These are phyloP conservation scores for Waltergamsia citrina DNA, from an alignment of 2,329 filamentous ascomycete species.

Conservation along the genomic window DNA sequence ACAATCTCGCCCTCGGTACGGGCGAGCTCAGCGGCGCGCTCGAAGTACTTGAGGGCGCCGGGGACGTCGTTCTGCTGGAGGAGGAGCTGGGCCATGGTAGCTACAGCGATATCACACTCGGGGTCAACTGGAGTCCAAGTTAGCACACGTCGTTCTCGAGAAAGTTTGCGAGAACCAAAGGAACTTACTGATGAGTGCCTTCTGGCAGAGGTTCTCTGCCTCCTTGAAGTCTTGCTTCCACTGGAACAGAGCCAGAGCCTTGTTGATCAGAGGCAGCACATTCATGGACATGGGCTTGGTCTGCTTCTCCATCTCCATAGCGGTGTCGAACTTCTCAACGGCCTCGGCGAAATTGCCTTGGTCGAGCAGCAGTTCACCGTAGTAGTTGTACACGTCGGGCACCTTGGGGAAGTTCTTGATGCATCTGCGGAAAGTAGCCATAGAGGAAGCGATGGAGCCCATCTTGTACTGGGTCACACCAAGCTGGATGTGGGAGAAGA, in stretches of 20 bases:
- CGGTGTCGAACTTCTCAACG: constrained; percentile 95
- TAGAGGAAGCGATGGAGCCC: constrained; percentile 93
- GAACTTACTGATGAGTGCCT: constrained; percentile 85
- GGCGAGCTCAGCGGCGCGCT: constrained; percentile 88
- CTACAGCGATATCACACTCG: constrained; percentile 96
- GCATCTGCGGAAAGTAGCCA: constrained; percentile 95
- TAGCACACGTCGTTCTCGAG: constrained; percentile 15
- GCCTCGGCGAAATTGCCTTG: constrained; percentile 93
- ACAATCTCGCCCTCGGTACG: constrained; percentile 93
- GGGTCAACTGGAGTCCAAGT: constrained; percentile 65
- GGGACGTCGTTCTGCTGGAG: constrained; percentile 96
- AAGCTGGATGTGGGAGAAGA: constrained; percentile 98
- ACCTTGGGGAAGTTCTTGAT: constrained; percentile 98
- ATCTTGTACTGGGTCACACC: constrained; percentile 99
- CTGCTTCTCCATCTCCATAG: constrained; percentile 97
- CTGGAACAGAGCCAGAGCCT: constrained; percentile 92
- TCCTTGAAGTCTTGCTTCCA: constrained; percentile 96
- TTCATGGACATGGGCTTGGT: constrained; percentile 94
- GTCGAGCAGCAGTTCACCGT: constrained; percentile 91
- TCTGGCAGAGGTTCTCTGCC: constrained; percentile 93
- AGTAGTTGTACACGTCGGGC: constrained; percentile 99
- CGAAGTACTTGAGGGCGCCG: constrained; percentile 92
- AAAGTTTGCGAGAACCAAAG: constrained; percentile 6
- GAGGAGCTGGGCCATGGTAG: constrained; percentile 95
- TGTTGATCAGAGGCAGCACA: constrained; percentile 95